Evolutionary conservation across 257 asterid species (phyloP).

Genomic region (Jacaranda copaia): DNA sequence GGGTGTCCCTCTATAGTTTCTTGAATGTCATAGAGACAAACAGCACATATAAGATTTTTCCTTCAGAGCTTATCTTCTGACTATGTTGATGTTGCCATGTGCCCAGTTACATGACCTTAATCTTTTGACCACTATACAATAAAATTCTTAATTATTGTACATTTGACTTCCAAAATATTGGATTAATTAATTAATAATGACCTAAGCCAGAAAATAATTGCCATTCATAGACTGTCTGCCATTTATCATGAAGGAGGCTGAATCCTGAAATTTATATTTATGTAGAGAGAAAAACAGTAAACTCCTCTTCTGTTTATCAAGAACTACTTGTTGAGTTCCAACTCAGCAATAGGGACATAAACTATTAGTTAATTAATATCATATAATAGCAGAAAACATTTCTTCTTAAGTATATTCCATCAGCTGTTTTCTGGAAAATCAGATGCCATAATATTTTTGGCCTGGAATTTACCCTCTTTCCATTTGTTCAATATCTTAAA

Average conservation of each 20-base stretch:
- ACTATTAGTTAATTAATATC: background rate
- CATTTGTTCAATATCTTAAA: slow-evolving; percentile 1
- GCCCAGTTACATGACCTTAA: slow-evolving; percentile 24
- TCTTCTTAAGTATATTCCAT: too few relatives aligned
- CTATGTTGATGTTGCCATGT: slow-evolving; percentile 30
- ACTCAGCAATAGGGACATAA: slow-evolving; percentile 37
- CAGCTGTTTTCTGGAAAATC: too few relatives aligned
- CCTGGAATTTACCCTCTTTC: slow-evolving; percentile 27
- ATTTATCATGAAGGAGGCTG: slow-evolving; percentile 31
- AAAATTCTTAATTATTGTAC: background rate
- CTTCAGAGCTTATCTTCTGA: slow-evolving; percentile 33
- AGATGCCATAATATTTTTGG: background rate
- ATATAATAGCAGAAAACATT: too few relatives aligned
- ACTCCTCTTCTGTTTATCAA: slow-evolving; percentile 29
- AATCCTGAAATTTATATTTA: slow-evolving; percentile 26
- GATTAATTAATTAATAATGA: slow-evolving; percentile 37
- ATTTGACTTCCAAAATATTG: slow-evolving; percentile 36
- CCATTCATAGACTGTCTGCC: too few relatives aligned
- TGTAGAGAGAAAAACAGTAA: background rate
- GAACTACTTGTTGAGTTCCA: slow-evolving; percentile 30
- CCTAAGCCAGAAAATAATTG: slow-evolving; percentile 9
- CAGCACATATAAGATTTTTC: too few relatives aligned
- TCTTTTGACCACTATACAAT: slow-evolving; percentile 25
- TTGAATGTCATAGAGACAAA: too few relatives aligned
- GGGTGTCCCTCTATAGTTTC: too few relatives aligned